These are phyloP conservation scores for Botrytis galanthina DNA, from an alignment of 2,329 filamentous ascomycete species.

Conservation along the genomic window DNA sequence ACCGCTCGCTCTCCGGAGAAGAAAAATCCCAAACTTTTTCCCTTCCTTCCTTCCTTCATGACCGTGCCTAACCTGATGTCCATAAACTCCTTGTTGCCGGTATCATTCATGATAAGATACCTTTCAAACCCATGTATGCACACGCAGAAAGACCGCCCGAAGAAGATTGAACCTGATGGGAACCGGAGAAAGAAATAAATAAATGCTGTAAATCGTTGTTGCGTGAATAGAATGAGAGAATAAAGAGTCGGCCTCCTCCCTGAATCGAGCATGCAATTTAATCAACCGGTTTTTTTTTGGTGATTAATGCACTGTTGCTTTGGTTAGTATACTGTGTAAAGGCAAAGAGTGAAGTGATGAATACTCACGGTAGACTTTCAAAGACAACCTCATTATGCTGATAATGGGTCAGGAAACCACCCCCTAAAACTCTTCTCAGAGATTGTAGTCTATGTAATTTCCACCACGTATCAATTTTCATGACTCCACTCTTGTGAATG, in stretches of 20 bases:
- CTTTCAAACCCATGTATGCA: not conserved
- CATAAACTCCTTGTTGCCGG: slow-evolving; percentile 5
- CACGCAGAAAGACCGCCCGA: not conserved
- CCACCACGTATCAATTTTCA: slow-evolving; percentile 72
- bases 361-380: slow-evolving; percentile 51
- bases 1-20: not conserved
- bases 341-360: not conserved
- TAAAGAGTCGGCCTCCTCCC: not conserved
- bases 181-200: not conserved
- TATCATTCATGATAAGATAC: not conserved
- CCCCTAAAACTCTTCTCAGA: slow-evolving; percentile 58
- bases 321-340: not conserved
- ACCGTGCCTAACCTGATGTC: not conserved
- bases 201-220: not conserved
- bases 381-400: slow-evolving; percentile 60
- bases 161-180: not conserved
- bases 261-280: not conserved
- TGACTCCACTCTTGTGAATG: slow-evolving; percentile 56
- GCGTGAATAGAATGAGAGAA: not conserved
- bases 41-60: not conserved
- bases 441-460: slow-evolving; percentile 64
- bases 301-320: not conserved
- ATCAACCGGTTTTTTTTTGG: not conserved
- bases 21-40: not conserved
- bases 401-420: slow-evolving; percentile 62